A percentile compares a stretch with the other conserved stretches of the same genome.
Conservation (phyloP, 306 rosid genomes). For the Fragaria vesca region DNA sequence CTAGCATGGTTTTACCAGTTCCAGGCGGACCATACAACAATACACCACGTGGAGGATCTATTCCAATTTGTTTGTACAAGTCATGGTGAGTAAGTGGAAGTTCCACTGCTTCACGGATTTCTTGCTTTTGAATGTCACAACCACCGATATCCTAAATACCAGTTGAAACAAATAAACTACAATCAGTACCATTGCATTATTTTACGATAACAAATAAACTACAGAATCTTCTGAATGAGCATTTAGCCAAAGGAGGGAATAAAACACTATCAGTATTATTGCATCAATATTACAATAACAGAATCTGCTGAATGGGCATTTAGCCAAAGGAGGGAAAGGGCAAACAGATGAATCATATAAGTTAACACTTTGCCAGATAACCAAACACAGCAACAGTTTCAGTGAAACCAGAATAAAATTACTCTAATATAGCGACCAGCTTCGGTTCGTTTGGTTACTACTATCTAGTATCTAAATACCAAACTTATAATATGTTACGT, state of each 20-base stretch:
- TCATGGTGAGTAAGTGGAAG: constrained; percentile 97
- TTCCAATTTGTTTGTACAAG: constrained; percentile 95
- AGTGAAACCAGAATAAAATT: not conserved
- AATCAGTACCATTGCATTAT: not conserved
- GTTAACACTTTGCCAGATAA: not conserved
- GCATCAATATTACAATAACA: not conserved
- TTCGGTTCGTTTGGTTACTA: not conserved
- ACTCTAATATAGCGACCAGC: not conserved
- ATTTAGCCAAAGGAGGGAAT: not conserved
- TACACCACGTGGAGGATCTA: constrained; percentile 99
- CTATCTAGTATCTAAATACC: not conserved
- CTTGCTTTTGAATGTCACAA: constrained; percentile 97
- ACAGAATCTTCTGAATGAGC: not conserved
- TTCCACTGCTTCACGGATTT: constrained; percentile 99
- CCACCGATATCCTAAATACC: constrained; percentile 85
- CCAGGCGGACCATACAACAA: constrained; percentile 98
- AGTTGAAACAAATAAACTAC: not conserved
- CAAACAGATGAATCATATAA: not conserved
- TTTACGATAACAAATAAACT: not conserved
- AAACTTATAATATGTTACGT: not conserved
- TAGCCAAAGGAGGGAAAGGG: not conserved
- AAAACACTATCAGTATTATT: not conserved
- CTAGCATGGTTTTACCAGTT: constrained; percentile 97
- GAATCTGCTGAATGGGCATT: not conserved
- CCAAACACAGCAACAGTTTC: not conserved